Evolutionary conservation across 148 eudicot species (phyloP).

Genomic region (Heliamphora exappendiculata): DNA sequence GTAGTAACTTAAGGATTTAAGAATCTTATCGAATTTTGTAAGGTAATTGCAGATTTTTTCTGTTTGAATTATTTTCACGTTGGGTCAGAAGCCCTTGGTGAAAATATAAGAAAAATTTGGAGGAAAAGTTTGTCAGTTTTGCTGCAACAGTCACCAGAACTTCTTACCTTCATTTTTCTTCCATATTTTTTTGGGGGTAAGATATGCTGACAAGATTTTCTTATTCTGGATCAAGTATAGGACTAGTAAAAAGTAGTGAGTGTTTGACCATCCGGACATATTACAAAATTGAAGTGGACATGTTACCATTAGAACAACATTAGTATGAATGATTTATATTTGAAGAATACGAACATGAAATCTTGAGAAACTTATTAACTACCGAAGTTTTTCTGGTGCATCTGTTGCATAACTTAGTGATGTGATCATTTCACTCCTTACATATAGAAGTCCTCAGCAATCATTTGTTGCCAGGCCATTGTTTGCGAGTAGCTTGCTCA

Average conservation of each 20-base stretch:
- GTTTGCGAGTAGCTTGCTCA: conserved; percentile 70
- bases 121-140: neutral
- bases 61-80: neutral
- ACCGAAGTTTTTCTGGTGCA: neutral
- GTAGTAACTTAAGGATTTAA: neutral
- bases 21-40: neutral
- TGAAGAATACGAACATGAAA: neutral
- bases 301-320: neutral
- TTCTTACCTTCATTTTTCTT: neutral
- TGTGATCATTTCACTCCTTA: neutral
- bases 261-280: neutral
- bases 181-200: neutral
- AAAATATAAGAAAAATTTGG: neutral
- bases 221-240: neutral
- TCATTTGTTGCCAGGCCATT: conserved; percentile 53
- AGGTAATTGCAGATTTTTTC: neutral
- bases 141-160: neutral
- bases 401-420: conserved; percentile 3
- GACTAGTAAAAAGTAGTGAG: neutral
- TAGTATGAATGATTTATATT: neutral
- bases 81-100: neutral
- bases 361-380: neutral
- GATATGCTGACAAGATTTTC: neutral
- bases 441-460: neutral
- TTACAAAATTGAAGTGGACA: neutral